Base-by-base conservation (phyloP, 2,329 filamentous ascomycete genomes). In the Colletotrichum scovillei region DNA sequence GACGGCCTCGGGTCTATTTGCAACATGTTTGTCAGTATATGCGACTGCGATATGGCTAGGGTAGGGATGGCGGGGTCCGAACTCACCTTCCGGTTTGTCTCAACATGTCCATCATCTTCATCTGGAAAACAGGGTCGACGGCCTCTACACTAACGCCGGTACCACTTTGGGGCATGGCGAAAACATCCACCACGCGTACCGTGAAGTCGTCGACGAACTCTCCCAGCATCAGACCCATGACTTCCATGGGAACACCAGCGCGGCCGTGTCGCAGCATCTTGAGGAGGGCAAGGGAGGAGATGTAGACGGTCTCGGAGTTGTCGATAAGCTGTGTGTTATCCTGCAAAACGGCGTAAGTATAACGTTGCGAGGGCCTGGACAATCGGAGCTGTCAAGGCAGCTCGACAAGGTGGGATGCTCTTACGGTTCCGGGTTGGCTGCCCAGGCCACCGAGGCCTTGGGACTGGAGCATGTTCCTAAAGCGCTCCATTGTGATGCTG, bases 61-160 rank as follows among this genome's bases (percentile, higher is more conserved):
- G 52, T 19, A 14, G 14, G 35, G 62, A 75, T 66, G 74, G 63
- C 19, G 57, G 8, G 24, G 58, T 63, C 59, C 22, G 63, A 57
- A 76, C 90, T 79, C 87, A 97, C 95, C 97, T 91, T 86, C 97
- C 97, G 72, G 97, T 99, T 88, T 99, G 97, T 80, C 94, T 90
- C 82, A 99, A 88, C 97, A 99, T 98, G 83, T 99, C 97, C 97
- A 99, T 99, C 97, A 99, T 99, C 89, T 98, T 99, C 80, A 95
- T 98, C 87, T 99, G 97, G 84, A 99, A 99, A 42, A 99, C 97
- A 11, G 95, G 95, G 82, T 99, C 97, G 76, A 99, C 97, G 64
- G 97, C 97, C 85, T 99, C 97, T 79, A 99, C 97, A 84, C 95
- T 98, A 78, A 99, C 97, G 78, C 97, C 97, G 1, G 97, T 99